Percentiles rank a stretch among this genome's conserved stretches.
These are phyloP conservation scores for Chytriomyces hyalinus DNA, from an alignment of 192 early-diverging fungal genomes.

Conservation along the genomic window DNA sequence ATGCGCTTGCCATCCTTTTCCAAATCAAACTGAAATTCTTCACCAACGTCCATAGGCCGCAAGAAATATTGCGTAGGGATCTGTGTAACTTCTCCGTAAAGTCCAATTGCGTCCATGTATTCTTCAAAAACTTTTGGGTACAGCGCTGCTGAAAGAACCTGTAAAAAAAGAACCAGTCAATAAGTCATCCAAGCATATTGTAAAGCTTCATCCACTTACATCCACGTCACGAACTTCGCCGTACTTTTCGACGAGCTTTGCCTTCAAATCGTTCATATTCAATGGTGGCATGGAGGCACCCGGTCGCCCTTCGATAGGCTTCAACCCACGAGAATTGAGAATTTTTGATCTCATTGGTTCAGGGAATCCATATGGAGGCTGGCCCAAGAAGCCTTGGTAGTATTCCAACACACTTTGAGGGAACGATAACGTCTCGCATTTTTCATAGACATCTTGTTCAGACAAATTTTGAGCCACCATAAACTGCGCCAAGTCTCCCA, in stretches of 20 bases:
- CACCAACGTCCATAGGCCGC: conserved; percentile 79
- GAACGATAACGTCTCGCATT: conserved; percentile 84
- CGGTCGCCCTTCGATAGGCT: conserved; percentile 81
- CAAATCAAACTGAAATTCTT: conserved; percentile 88
- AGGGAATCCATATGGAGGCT: conserved; percentile 94
- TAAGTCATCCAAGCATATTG: conserved; percentile 59
- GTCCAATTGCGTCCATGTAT: conserved; percentile 72
- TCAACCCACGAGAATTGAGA: conserved; percentile 66
- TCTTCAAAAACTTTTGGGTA: conserved; percentile 94
- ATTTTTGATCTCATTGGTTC: conserved; percentile 85
- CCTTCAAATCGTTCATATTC: conserved; percentile 76
- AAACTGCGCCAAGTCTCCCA: conserved; percentile 97
- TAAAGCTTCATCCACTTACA: conserved; percentile 74
- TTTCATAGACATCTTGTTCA: conserved; percentile 75
- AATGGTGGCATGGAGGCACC: conserved; percentile 79
- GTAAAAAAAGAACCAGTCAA: conserved; percentile 29
- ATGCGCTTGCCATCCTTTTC: conserved; percentile 83
- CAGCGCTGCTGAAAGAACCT: conserved; percentile 87
- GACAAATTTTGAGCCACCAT: conserved; percentile 90
- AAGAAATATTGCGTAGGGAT: conserved; percentile 94
- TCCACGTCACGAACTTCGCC: conserved; percentile 82
- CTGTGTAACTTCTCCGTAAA: conserved; percentile 85
- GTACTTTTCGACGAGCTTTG: conserved; percentile 80
- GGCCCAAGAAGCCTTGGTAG: conserved; percentile 94
- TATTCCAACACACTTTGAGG: conserved; percentile 91